These are phyloP conservation scores for Nymphaea thermarum DNA, from an alignment of 164 flowering plant species.

Conservation along the genomic window DNA sequence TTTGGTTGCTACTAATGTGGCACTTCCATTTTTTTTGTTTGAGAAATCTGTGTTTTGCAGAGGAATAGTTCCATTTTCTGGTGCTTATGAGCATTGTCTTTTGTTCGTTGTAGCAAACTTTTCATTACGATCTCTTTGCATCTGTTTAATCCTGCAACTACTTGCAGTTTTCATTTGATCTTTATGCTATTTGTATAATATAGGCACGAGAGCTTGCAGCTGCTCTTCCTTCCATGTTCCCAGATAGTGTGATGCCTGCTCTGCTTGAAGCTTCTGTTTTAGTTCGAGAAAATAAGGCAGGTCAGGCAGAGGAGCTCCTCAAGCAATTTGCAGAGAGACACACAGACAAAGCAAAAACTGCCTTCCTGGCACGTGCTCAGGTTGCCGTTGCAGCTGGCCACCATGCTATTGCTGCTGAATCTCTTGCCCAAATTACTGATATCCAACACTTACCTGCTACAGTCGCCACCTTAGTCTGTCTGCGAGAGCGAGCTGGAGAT, in stretches of 20 bases:
- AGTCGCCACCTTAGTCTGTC: conserved; percentile 78
- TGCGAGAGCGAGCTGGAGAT: conserved; percentile 81
- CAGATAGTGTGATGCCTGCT: conserved; percentile 46
- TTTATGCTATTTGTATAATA: neutral
- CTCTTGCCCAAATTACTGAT: conserved; percentile 59
- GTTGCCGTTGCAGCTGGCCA: conserved; percentile 84
- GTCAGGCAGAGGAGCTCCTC: conserved; percentile 74
- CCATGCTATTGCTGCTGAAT: conserved; percentile 66
- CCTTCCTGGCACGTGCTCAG: conserved; percentile 77
- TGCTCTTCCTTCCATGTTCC: conserved; percentile 45
- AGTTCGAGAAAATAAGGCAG: conserved; percentile 79
- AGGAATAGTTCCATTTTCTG: too few relatives aligned
- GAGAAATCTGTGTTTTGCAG: too few relatives aligned
- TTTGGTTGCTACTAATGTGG: too few relatives aligned
- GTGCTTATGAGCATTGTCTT: too few relatives aligned
- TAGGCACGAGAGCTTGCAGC: conserved; percentile 89
- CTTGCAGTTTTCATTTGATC: too few relatives aligned
- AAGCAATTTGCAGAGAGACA: conserved; percentile 46
- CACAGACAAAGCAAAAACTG: conserved; percentile 46
- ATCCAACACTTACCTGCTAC: conserved; percentile 95
- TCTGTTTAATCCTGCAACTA: too few relatives aligned
- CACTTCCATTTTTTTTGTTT: too few relatives aligned
- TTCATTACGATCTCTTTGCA: too few relatives aligned
- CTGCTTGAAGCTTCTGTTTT: conserved; percentile 85
- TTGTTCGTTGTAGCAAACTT: too few relatives aligned